phyloP scores from a whole-genome alignment of 2,329 filamentous ascomycete species.

The Xylaria sp. region DNA sequence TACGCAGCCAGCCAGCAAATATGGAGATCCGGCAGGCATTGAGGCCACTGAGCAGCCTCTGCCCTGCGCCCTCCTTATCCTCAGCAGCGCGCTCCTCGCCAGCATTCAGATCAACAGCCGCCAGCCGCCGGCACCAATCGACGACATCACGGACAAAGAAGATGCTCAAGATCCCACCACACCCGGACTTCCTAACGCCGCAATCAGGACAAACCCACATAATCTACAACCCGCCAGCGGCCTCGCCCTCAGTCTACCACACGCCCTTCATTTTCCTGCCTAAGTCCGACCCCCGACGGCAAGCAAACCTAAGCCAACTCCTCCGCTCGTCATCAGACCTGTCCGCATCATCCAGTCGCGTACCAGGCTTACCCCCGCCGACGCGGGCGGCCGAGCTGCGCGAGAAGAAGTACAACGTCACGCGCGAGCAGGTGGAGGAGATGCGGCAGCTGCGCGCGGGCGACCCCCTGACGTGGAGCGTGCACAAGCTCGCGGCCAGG shows the following conservation, averaged over 20 bases:
- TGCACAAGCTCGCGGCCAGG: conserved; percentile 62
- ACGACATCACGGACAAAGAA: conserved; percentile 66
- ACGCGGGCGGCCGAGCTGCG: conserved; percentile 13
- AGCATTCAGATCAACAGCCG: conserved; percentile 27
- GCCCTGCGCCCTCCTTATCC: conserved; percentile 17
- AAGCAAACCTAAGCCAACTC: conserved; percentile 60
- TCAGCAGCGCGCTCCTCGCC: conserved; percentile 13
- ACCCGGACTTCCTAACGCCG: conserved; percentile 65
- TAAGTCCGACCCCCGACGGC: conserved; percentile 64
- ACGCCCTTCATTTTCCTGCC: conserved; percentile 76
- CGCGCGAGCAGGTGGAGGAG: conserved; percentile 66
- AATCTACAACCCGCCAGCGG: conserved; percentile 68
- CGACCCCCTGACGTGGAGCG: conserved; percentile 67
- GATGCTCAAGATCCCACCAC: conserved; percentile 68
- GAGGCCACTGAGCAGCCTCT: conserved; percentile 40
- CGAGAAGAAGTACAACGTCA: conserved; percentile 61
- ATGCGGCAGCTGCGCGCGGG: conserved; percentile 65
- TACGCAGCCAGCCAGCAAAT: conserved; percentile 8
- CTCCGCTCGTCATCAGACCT: conserved; percentile 50
- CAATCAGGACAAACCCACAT: conserved; percentile 53
- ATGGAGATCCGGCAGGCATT: conserved; percentile 47
- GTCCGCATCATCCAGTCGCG: neutral
- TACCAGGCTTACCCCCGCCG: conserved; percentile 9
- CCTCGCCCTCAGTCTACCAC: conserved; percentile 67
- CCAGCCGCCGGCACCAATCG: conserved; percentile 59